Conservation (phyloP, 2,329 filamentous ascomycete species). For the Hypoxylon sp. region DNA sequence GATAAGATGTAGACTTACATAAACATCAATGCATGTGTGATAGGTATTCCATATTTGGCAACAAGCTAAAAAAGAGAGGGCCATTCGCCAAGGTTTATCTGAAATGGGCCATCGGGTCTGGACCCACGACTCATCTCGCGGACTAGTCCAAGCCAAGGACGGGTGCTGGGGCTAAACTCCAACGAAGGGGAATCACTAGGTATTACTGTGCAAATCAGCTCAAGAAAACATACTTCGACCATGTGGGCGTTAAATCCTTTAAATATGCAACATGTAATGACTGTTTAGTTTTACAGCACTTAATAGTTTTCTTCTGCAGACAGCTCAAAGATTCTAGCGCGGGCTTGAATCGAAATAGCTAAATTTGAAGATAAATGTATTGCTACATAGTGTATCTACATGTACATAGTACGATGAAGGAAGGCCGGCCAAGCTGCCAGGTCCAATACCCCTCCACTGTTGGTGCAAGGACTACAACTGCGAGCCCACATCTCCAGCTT, state of each 20-base stretch:
- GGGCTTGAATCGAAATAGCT: not conserved
- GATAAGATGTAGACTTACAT: too few relatives aligned
- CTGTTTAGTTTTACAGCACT: too few relatives aligned
- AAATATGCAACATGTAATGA: too few relatives aligned
- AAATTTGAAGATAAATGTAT: too few relatives aligned
- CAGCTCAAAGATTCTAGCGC: not conserved
- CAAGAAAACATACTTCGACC: not conserved
- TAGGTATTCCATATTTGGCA: not conserved
- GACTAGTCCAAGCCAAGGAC: constrained; percentile 7
- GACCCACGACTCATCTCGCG: constrained; percentile 7
- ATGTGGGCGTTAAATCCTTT: not conserved
- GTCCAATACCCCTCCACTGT: constrained; percentile 2
- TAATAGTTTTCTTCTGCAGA: not conserved
- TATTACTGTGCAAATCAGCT: not conserved
- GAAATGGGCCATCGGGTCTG: constrained; percentile 19
- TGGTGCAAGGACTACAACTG: constrained; percentile 28
- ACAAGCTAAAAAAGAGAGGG: constrained; percentile 7
- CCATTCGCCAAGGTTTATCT: constrained; percentile 19
- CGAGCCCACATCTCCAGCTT: constrained; percentile 25
- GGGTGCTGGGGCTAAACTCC: constrained; percentile 16
- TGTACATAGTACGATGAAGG: not conserved
- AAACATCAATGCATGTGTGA: not conserved
- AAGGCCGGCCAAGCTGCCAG: constrained; percentile 8
- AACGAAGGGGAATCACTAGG: constrained; percentile 9
- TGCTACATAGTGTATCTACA: too few relatives aligned